Evolutionary conservation across 129 eudicot species (phyloP).

Genomic region (Saposhnikovia divaricata): DNA sequence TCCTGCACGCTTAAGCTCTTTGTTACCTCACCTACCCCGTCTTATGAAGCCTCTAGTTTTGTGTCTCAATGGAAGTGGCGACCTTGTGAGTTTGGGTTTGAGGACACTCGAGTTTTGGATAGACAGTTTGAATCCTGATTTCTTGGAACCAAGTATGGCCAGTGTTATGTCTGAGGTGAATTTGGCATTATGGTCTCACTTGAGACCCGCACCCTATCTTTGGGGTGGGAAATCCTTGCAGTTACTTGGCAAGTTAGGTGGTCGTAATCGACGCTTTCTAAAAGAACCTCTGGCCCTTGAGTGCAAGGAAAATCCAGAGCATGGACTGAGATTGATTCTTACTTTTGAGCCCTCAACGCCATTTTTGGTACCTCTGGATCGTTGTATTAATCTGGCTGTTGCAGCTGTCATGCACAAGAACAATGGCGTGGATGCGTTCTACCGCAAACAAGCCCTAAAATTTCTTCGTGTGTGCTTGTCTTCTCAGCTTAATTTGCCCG

Average conservation of each 20-base stretch:
- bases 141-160: slow-evolving; percentile 99
- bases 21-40: slow-evolving; percentile 91
- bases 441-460: slow-evolving; percentile 87
- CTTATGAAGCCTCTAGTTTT: slow-evolving; percentile 95
- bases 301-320: slow-evolving; percentile 98
- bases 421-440: slow-evolving; percentile 64
- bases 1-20: slow-evolving; percentile 89
- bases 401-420: slow-evolving; percentile 83
- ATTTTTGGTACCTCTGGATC: slow-evolving; percentile 95
- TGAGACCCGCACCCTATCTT: slow-evolving; percentile 90
- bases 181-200: slow-evolving; percentile 93
- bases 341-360: slow-evolving; percentile 99
- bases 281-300: slow-evolving; percentile 98
- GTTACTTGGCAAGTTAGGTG: slow-evolving; percentile 95
- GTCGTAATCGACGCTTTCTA: slow-evolving; percentile 90
- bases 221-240: slow-evolving; percentile 94
- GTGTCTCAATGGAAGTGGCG: slow-evolving; percentile 89
- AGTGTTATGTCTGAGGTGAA: slow-evolving; percentile 95
- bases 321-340: slow-evolving; percentile 91
- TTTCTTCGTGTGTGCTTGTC: slow-evolving; percentile 85
- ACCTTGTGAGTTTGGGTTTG: slow-evolving; percentile 77
- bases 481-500: slow-evolving; percentile 92
- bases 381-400: slow-evolving; percentile 90
- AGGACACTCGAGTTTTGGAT: slow-evolving; percentile 98
- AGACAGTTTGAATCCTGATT: slow-evolving; percentile 97